A percentile compares a stretch with the other conserved stretches of the same genome.
These are phyloP conservation scores for Gossypium arboreum DNA, from an alignment of 345 rosid species.

Conservation along the genomic window DNA sequence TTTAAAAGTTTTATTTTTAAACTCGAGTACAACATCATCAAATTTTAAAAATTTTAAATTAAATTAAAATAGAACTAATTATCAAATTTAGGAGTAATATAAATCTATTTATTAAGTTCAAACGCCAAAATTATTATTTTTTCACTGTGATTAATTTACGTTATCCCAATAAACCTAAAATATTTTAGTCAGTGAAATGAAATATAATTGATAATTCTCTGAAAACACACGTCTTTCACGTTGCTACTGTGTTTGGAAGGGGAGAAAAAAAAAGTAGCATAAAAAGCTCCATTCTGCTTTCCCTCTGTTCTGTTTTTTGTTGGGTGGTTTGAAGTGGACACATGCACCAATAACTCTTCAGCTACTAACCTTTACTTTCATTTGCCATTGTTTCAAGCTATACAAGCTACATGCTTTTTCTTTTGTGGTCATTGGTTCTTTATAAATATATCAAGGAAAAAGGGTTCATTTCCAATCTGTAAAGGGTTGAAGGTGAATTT, in stretches of 20 bases:
- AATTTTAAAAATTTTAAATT: too few relatives aligned
- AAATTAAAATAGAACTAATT: too few relatives aligned
- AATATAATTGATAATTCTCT: background rate
- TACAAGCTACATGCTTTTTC: slow-evolving; percentile 16
- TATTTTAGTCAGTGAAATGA: background rate
- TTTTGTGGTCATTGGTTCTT: background rate
- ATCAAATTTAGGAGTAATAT: too few relatives aligned
- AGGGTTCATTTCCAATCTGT: background rate
- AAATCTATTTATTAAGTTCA: too few relatives aligned
- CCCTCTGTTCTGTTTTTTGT: background rate
- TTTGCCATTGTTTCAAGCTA: background rate
- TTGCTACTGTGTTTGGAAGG: slow-evolving; percentile 12
- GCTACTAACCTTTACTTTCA: background rate
- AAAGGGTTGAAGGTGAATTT: slow-evolving; percentile 11
- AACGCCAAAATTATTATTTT: too few relatives aligned
- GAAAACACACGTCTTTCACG: slow-evolving; percentile 34
- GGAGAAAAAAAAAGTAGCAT: background rate
- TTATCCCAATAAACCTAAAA: too few relatives aligned
- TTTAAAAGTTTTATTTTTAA: too few relatives aligned
- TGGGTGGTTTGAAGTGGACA: slow-evolving; percentile 13
- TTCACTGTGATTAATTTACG: too few relatives aligned
- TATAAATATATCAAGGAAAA: background rate
- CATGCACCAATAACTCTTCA: slow-evolving; percentile 5
- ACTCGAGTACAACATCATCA: too few relatives aligned
- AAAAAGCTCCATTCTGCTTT: background rate